Evolutionary conservation across 148 eudicot genomes (phyloP), one percentile per base, ranked within the genome.

Genomic region (Hydrangea macrophylla): DNA sequence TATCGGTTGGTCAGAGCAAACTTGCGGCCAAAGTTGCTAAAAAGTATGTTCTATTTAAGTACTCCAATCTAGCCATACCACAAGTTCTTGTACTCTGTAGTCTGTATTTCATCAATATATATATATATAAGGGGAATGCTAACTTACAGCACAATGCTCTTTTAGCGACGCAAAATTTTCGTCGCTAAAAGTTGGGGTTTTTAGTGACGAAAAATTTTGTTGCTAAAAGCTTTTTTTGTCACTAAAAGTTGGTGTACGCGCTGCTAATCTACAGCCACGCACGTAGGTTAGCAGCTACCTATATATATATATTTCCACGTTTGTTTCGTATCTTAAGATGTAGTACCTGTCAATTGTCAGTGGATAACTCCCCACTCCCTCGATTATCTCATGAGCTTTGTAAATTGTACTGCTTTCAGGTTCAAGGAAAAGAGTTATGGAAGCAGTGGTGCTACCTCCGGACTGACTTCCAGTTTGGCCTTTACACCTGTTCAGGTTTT

Each of bases 401-500:
- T n/a, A n/a, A n/a, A n/a, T n/a, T n/a, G n/a, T 37, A 59, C 58
- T 36, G 1, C 45, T 54, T 77, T 50, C 83, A 94, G 99, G 84
- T 90, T 85, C 58, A 94, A 90, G 88, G 97, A 86, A 12, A 88
- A 78, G 78, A 48, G 54, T 53, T 87, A 81, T 81, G 97, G 96
- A 80, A 88, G 87, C 64, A 78, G 97, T 81, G 97, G 97, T 27
- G 83, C 82, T 72, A 88, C 97, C 68, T 94, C 99, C 18, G 99
- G 99, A 45, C 78, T 94, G 63, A 88, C 99, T 69, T 94, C 99
- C 58, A 94, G 99, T 76, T 83, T 94, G 81, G 99, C 99, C 71
- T 94, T 94, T 64, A 94, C 99, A 37, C 99, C 99, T 58, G 99
- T 94, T 56, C 99, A 94, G 96, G 99, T 94, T 35, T 35, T 35